Conservation (phyloP, 331 rosid genomes). For the Rosa hybrid region DNA sequence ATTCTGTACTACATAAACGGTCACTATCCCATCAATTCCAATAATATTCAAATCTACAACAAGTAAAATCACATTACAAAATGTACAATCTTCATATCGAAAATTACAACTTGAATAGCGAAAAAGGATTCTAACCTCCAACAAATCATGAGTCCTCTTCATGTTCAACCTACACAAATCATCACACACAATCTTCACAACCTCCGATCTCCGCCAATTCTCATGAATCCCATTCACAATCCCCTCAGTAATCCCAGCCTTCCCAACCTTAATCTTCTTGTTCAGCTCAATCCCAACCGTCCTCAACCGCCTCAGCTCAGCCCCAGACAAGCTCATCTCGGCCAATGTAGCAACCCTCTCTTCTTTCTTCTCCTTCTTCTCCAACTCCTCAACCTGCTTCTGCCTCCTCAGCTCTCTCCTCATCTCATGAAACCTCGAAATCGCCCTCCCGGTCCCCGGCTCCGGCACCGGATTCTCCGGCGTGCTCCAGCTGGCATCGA, state of each 20-base stretch:
- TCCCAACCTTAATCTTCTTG: slow-evolving; percentile 78
- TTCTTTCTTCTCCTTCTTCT: slow-evolving; percentile 33
- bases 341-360: slow-evolving; percentile 73
- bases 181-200: slow-evolving; percentile 74
- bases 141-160: slow-evolving; percentile 89
- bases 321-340: slow-evolving; percentile 63
- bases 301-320: slow-evolving; percentile 64
- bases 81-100: neutral
- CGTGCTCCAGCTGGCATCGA: slow-evolving; percentile 84
- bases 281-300: slow-evolving; percentile 47
- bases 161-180: slow-evolving; percentile 77
- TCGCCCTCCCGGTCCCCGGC: slow-evolving; percentile 61
- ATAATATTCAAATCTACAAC: neutral
- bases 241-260: slow-evolving; percentile 95
- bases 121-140: slow-evolving; percentile 61
- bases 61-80: neutral
- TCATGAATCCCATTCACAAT: slow-evolving; percentile 88
- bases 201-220: slow-evolving; percentile 74
- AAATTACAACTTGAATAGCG: neutral
- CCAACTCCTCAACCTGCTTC: slow-evolving; percentile 31
- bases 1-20: neutral
- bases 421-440: slow-evolving; percentile 47
- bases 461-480: slow-evolving; percentile 76
- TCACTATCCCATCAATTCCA: neutral
- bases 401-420: slow-evolving; percentile 41